These are phyloP conservation scores for Parmales sp. DNA, from an alignment of 108 stramenopile species.

Conservation along the genomic window DNA sequence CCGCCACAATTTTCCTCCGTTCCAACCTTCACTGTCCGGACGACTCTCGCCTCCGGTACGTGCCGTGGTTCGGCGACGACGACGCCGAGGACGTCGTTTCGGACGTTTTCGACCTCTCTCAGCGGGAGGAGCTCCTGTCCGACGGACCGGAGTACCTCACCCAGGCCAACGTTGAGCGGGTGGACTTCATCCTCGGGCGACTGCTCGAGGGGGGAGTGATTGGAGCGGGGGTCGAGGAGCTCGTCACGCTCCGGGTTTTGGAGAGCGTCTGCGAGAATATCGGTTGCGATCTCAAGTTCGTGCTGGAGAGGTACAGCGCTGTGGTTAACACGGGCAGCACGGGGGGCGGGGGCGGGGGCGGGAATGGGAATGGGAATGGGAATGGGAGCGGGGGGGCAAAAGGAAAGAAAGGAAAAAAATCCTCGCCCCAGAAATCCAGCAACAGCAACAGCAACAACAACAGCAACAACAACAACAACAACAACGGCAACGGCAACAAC, in stretches of 20 bases:
- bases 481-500: not conserved
- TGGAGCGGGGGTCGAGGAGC: not conserved
- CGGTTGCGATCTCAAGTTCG: too few species aligned
- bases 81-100: constrained; percentile 41
- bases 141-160: constrained; percentile 33
- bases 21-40: constrained; percentile 28
- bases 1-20: constrained; percentile 29
- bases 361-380: not conserved
- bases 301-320: too few species aligned
- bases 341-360: constrained; percentile 4
- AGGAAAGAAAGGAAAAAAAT: constrained; percentile 11
- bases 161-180: constrained; percentile 16
- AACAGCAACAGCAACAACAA: not conserved
- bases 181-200: constrained; percentile 3
- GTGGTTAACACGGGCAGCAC: not conserved
- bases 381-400: not conserved
- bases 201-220: not conserved
- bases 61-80: constrained; percentile 69
- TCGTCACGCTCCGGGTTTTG: not conserved
- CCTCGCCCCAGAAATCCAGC: not conserved
- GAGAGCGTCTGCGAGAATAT: too few species aligned
- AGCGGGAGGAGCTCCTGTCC: constrained; percentile 21
- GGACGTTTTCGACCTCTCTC: constrained; percentile 32
- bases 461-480: not conserved
- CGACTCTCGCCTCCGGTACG: constrained; percentile 34